These are phyloP conservation scores for Straminergon stramineum DNA, from an alignment of 225 moss, liverwort and hornwort species.

Conservation along the genomic window DNA sequence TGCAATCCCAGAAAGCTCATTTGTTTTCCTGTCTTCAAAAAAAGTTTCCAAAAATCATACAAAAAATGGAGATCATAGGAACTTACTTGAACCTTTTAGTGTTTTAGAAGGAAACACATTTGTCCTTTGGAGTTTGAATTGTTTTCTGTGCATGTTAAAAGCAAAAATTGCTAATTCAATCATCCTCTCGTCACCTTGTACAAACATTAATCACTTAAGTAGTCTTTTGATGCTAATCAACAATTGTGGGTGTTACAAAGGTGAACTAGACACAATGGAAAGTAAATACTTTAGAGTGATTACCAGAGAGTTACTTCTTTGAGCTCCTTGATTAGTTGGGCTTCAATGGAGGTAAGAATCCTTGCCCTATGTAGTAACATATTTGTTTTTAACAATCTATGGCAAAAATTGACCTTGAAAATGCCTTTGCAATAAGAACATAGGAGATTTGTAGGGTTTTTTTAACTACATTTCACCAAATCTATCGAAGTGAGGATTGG, in stretches of 20 bases:
- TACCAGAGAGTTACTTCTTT: background rate
- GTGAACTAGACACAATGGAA: background rate
- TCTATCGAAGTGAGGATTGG: background rate
- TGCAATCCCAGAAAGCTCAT: background rate
- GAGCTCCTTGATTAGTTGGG: constrained; percentile 26
- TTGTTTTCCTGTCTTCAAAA: background rate
- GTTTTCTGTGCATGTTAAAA: accelerated
- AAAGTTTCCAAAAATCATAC: background rate
- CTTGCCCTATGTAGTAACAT: background rate
- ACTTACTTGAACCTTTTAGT: accelerated
- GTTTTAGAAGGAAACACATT: background rate
- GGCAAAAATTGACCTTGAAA: accelerated
- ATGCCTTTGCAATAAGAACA: background rate
- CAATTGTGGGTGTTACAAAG: too few relatives aligned
- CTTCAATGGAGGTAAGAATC: constrained; percentile 11
- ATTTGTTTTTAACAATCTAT: background rate
- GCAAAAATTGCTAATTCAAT: background rate
- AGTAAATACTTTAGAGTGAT: background rate
- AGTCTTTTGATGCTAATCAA: background rate
- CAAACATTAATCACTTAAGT: background rate
- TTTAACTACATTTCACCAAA: background rate
- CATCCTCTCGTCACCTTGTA: background rate
- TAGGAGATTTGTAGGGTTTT: accelerated
- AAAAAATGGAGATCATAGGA: background rate
- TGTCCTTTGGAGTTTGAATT: accelerated